Evolutionary conservation across 371 early-diverging fungal species (phyloP), one percentile per base, ranked within the genome.

Genomic region (Lichtheimia ornata): DNA sequence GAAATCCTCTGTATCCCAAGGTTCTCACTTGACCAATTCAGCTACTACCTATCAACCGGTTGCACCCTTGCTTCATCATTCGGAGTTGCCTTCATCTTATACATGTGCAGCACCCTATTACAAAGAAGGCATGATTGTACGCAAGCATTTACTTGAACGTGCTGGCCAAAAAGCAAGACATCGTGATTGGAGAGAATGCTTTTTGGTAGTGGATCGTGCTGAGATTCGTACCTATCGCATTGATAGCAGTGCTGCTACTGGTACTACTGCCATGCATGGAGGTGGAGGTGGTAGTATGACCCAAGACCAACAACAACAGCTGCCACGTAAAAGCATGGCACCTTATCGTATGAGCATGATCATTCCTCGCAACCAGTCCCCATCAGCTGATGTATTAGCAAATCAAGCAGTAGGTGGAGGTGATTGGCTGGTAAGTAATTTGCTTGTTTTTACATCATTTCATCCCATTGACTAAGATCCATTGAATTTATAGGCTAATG

Each of bases 171-270:
- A 91, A 71, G 93, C 97, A 2, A 80, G 84, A 30, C 81, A 91
- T 61, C 85, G 96, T 4, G 83, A 85, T 41, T 97, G 97, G 97
- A 91, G 88, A 66, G 85, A 93, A 27, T 89, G 92, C 65, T 88
- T 87, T 45, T 82, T 91, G 17, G 84, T 92, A 2, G 79, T 89
- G 1, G 90, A 87, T 43, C 85, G 86, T 17, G 94, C 92, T 9
- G 90, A 92, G 42, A 78, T 95, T 5, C 79, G 82, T 24, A 90
- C 94, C 90, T 92, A 88, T 73, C 83, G 86, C 59, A 73, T 89
- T 50, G 93, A 92, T 30, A 64, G 70, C 2, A 24, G 57, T 45
- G 40, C 49, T 35, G 67, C 66, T 30, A 58, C 69, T 22, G 22
- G 22, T 22, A 22, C 66, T 30, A 58, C 69, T 1, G 47, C 47